A percentile compares a stretch with the other conserved stretches of the same genome.
Evolutionary conservation across 768 basidiomycete genomes (phyloP).

Genomic region (Exsudoporus frostii): DNA sequence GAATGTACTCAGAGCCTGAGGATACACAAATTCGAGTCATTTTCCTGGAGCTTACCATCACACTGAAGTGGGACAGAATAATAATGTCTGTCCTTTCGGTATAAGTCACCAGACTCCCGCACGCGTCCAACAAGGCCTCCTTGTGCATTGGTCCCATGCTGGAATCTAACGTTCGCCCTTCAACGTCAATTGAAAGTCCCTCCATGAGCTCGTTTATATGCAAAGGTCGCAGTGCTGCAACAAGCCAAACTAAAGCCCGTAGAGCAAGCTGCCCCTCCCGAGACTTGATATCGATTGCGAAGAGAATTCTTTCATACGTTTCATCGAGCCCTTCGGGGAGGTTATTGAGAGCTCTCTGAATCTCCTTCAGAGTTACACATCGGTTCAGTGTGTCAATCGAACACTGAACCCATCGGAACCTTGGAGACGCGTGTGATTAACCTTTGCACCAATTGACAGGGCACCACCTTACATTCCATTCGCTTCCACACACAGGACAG

Average conservation of each 20-base stretch:
- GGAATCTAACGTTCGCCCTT: neutral
- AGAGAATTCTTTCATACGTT: neutral
- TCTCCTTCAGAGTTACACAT: neutral
- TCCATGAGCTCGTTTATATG: neutral
- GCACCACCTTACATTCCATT: neutral
- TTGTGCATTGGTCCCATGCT: slow-evolving; percentile 1
- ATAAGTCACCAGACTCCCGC: slow-evolving; percentile 6
- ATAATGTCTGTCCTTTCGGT: neutral
- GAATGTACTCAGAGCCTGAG: neutral
- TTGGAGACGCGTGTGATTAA: neutral
- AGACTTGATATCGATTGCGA: neutral
- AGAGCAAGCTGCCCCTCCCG: neutral
- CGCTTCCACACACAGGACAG: neutral
- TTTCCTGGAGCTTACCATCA: neutral
- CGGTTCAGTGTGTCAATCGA: neutral
- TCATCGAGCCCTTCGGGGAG: neutral
- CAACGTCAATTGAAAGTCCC: neutral
- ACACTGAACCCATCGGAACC: neutral
- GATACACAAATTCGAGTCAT: neutral
- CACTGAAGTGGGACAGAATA: slow-evolving; percentile 4
- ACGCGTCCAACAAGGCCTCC: slow-evolving; percentile 2
- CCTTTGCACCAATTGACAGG: too few relatives aligned
- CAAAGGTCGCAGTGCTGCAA: neutral
- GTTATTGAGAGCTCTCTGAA: neutral
- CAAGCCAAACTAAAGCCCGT: neutral